Evolutionary conservation across 2,329 filamentous ascomycete genomes (phyloP).

Genomic region (Talaromyces rugulosus): DNA sequence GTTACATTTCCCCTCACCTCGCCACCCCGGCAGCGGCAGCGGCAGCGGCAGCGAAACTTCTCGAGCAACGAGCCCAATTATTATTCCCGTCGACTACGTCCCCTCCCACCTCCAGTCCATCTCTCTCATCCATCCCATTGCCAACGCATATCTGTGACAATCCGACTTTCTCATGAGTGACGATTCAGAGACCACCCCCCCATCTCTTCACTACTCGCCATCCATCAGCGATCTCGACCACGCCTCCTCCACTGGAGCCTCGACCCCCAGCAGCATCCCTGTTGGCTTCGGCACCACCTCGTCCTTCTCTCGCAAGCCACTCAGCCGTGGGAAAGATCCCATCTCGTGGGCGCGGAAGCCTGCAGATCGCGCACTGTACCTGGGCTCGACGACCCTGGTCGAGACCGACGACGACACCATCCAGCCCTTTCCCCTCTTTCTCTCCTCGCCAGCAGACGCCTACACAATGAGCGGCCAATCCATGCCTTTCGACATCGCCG

Average conservation of each 20-base stretch:
- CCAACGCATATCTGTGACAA: neutral
- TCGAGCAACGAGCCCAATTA: neutral
- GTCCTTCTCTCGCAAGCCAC: conserved; percentile 34
- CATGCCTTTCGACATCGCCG: conserved; percentile 58
- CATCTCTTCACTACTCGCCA: conserved; percentile 50
- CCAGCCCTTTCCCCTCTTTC: conserved; percentile 37
- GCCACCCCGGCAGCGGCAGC: neutral
- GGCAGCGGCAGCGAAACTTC: neutral
- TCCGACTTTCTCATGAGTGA: conserved; percentile 44
- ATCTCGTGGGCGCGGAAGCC: conserved; percentile 41
- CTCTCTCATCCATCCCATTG: neutral
- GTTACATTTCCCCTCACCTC: neutral
- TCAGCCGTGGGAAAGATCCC: conserved; percentile 39
- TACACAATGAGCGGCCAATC: conserved; percentile 50
- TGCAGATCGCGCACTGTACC: conserved; percentile 27
- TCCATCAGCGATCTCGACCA: conserved; percentile 44
- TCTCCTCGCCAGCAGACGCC: conserved; percentile 27
- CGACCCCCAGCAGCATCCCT: conserved; percentile 46
- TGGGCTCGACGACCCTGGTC: conserved; percentile 24
- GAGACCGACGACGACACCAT: conserved; percentile 31
- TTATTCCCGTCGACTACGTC: neutral
- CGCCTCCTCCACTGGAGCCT: conserved; percentile 46
- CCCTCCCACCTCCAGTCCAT: neutral
- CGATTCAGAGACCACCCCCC: conserved; percentile 49
- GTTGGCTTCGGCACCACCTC: conserved; percentile 43